These are phyloP conservation scores for Septoria petroselini DNA, from an alignment of 2,329 filamentous ascomycete species.

Conservation along the genomic window DNA sequence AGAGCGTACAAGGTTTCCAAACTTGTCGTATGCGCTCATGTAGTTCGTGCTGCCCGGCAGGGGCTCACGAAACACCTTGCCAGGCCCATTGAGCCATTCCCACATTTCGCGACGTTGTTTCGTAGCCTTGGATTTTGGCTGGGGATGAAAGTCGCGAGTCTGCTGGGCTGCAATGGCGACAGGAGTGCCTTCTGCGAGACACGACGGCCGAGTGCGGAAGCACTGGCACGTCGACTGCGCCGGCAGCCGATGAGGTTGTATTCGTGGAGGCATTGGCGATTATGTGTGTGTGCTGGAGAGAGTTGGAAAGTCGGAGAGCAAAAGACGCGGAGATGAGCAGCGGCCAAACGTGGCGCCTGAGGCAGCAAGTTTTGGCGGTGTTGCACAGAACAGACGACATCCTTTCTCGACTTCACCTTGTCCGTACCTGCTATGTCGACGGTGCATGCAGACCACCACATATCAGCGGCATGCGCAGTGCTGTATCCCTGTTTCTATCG, in stretches of 20 bases:
- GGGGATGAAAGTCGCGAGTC: slow-evolving; percentile 24
- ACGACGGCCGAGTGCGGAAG: slow-evolving; percentile 28
- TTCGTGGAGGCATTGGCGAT: slow-evolving; percentile 33
- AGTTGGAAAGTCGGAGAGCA: neutral
- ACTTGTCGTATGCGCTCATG: slow-evolving; percentile 52
- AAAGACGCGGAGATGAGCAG: slow-evolving; percentile 2
- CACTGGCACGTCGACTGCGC: slow-evolving; percentile 28
- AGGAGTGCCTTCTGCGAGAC: slow-evolving; percentile 4
- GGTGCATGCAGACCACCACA: too few species aligned
- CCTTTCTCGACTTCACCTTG: neutral
- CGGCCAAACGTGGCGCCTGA: neutral
- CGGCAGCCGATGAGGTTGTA: slow-evolving; percentile 27
- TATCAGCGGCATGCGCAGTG: too few species aligned
- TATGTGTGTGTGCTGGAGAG: slow-evolving; percentile 1
- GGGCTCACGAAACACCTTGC: slow-evolving; percentile 49
- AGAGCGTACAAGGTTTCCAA: slow-evolving; percentile 48
- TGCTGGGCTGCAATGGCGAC: slow-evolving; percentile 9
- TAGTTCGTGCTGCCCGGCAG: slow-evolving; percentile 54
- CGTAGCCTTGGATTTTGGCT: slow-evolving; percentile 37
- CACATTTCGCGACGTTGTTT: slow-evolving; percentile 56
- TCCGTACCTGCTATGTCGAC: too few species aligned
- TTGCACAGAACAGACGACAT: neutral
- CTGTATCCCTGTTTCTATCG: too few species aligned
- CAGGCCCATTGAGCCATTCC: slow-evolving; percentile 57
- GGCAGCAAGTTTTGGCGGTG: neutral